phyloP scores from a whole-genome alignment of 768 basidiomycete genomes.

The Mycena leptocephala region DNA sequence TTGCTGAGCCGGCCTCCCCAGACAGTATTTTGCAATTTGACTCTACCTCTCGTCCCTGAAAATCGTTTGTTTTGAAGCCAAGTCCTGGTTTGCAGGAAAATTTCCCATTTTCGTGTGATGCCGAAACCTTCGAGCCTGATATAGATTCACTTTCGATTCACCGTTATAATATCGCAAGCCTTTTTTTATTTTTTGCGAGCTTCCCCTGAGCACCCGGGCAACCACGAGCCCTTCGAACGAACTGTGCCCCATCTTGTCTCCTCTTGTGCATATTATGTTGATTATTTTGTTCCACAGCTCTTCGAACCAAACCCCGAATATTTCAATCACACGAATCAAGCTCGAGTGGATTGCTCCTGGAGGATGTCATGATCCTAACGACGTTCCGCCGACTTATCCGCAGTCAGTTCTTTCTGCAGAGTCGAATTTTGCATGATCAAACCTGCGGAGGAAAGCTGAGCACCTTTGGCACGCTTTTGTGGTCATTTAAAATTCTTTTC shows the following conservation, averaged over 20 bases:
- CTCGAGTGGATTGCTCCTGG: not conserved
- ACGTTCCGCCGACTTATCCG: not conserved
- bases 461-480: not conserved
- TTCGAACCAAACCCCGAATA: not conserved
- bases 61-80: not conserved
- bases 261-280: not conserved
- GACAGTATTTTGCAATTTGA: not conserved
- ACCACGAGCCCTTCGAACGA: constrained; percentile 3
- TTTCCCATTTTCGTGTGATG: not conserved
- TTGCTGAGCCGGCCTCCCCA: not conserved
- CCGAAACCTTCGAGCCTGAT: not conserved
- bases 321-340: no score
- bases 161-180: not conserved
- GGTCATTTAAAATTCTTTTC: no score
- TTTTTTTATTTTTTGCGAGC: not conserved
- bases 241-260: not conserved
- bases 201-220: not conserved
- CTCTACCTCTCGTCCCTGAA: not conserved
- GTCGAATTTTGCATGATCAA: not conserved
- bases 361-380: not conserved
- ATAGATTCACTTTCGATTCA: not conserved
- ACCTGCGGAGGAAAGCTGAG: not conserved
- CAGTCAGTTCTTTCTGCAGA: not conserved
- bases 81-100: not conserved
- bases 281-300: not conserved